Evolutionary conservation across 495 filamentous ascomycete genomes (phyloP).

Genomic region (Rhypophila decipiens): DNA sequence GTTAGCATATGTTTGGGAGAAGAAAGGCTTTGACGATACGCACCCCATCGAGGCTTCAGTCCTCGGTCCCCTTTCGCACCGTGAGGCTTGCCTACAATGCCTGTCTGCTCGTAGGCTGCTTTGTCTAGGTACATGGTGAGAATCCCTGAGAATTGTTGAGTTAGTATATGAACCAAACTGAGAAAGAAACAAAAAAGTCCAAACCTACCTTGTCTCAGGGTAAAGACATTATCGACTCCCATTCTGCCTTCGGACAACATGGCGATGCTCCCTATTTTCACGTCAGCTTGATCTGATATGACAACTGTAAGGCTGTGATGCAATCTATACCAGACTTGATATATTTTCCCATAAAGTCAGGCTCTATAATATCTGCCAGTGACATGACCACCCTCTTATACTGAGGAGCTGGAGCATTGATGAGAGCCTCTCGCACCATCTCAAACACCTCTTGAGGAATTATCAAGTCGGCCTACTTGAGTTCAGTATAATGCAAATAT

Average conservation of each 20-base stretch:
- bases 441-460: constrained; percentile 62
- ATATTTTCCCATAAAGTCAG: constrained; percentile 78
- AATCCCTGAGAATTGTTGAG: constrained; percentile 41
- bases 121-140: constrained; percentile 75
- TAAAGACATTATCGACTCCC: constrained; percentile 75
- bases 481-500: constrained; percentile 3
- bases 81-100: constrained; percentile 68
- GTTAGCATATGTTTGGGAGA: constrained; percentile 3
- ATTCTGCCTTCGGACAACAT: constrained; percentile 85
- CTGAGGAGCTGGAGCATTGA: constrained; percentile 30
- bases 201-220: constrained; percentile 58
- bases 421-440: constrained; percentile 51
- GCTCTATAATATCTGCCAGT: constrained; percentile 61
- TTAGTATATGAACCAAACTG: too few species aligned
- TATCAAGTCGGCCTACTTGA: constrained; percentile 61
- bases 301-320: background rate
- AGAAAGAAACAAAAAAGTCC: too few species aligned
- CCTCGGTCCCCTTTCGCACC: constrained; percentile 50
- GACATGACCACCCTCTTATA: constrained; percentile 73
- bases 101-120: constrained; percentile 78
- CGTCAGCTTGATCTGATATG: background rate
- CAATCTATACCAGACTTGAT: constrained; percentile 74
- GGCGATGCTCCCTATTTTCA: constrained; percentile 63
- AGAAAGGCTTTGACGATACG: constrained; percentile 5
- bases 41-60: constrained; percentile 45